Conservation (phyloP, 2,329 filamentous ascomycete species). For the Penicillium sp. region DNA sequence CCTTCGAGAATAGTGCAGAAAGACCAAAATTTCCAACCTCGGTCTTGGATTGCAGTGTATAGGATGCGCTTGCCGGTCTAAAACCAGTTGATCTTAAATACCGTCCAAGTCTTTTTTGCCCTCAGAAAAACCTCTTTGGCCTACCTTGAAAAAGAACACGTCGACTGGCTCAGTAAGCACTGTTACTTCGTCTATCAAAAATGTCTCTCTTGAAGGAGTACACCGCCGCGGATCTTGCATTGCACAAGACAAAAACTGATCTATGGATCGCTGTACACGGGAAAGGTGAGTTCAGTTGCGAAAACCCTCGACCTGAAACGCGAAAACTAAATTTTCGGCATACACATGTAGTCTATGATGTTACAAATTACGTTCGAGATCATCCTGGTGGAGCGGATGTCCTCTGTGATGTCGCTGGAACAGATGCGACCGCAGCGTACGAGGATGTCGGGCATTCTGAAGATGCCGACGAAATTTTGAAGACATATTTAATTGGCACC, state of each 20-base stretch:
- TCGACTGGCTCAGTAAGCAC: neutral
- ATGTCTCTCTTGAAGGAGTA: slow-evolving; percentile 19
- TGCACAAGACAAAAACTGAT: slow-evolving; percentile 53
- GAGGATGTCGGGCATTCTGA: slow-evolving; percentile 53
- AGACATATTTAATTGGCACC: slow-evolving; percentile 43
- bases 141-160: neutral
- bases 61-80: neutral
- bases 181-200: neutral
- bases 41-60: neutral
- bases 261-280: slow-evolving; percentile 61
- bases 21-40: neutral
- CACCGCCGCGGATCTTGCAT: slow-evolving; percentile 44
- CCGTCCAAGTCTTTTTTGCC: neutral
- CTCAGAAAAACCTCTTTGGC: neutral
- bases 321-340: neutral
- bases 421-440: slow-evolving; percentile 48
- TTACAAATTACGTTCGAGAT: slow-evolving; percentile 61
- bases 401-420: slow-evolving; percentile 47
- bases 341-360: slow-evolving; percentile 56
- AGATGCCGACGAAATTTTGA: slow-evolving; percentile 49
- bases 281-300: slow-evolving; percentile 48
- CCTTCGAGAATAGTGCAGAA: neutral
- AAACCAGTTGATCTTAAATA: neutral
- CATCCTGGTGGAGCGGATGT: slow-evolving; percentile 57
- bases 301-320: neutral